Percentiles rank a stretch among this genome's conserved stretches.
Evolutionary conservation across 257 asterid species (phyloP).

Genomic region (Solanum chiquidenum): DNA sequence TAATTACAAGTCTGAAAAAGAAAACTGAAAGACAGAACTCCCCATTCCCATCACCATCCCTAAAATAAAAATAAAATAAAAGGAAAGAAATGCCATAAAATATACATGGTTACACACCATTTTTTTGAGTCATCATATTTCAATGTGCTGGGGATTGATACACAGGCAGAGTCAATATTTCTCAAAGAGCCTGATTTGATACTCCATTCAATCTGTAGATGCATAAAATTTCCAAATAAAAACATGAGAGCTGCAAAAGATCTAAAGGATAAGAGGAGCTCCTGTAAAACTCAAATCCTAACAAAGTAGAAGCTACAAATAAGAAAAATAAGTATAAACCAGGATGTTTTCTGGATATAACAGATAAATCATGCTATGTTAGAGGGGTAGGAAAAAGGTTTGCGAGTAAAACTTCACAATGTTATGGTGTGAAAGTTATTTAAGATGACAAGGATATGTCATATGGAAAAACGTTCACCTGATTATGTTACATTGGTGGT

Average conservation of each 20-base stretch:
- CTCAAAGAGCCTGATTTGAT: constrained; percentile 86
- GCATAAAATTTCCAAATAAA: background rate
- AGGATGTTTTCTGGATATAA: background rate
- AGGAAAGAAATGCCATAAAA: background rate
- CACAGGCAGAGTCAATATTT: constrained; percentile 81
- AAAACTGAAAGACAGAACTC: background rate
- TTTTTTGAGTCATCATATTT: constrained; percentile 65
- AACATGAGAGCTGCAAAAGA: background rate
- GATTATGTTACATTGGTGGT: background rate
- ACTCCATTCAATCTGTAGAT: constrained; percentile 86
- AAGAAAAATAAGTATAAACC: background rate
- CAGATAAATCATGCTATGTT: background rate
- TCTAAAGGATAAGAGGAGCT: background rate
- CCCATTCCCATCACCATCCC: background rate
- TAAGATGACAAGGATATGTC: background rate
- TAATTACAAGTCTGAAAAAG: background rate
- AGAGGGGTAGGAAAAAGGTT: background rate
- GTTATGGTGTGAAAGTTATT: background rate
- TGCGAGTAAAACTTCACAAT: background rate
- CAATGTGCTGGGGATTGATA: constrained; percentile 85
- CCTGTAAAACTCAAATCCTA: background rate
- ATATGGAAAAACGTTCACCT: background rate
- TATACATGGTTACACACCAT: constrained; percentile 42
- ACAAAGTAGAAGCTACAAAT: background rate
- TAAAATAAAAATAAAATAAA: background rate